Evolutionary conservation across 441 rosid species (phyloP).

Genomic region (Macaranga tanarius): DNA sequence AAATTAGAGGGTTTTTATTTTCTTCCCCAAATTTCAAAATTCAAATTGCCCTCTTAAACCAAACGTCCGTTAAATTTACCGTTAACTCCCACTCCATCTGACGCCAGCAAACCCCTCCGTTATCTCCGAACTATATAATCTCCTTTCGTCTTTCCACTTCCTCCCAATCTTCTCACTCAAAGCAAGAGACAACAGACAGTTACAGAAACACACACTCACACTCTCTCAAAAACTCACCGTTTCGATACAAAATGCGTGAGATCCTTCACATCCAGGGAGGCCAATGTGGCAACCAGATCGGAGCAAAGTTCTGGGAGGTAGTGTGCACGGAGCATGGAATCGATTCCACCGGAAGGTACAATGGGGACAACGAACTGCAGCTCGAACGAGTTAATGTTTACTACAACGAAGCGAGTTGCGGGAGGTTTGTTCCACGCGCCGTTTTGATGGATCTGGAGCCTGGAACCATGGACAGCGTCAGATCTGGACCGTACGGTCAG

Average conservation of each 20-base stretch:
- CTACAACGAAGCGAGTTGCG: slow-evolving; percentile 62
- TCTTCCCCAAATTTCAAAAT: slow-evolving; percentile 31
- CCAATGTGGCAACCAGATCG: slow-evolving; percentile 60
- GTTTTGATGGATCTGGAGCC: slow-evolving; percentile 62
- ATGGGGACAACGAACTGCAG: slow-evolving; percentile 47
- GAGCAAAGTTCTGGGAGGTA: slow-evolving; percentile 67
- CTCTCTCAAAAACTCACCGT: not conserved
- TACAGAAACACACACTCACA: not conserved
- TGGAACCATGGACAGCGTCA: slow-evolving; percentile 56
- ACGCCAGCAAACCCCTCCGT: slow-evolving; percentile 24
- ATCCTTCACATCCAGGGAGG: slow-evolving; percentile 61
- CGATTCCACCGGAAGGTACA: slow-evolving; percentile 54
- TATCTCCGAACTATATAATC: slow-evolving; percentile 23
- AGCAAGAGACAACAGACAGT: not conserved
- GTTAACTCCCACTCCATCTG: slow-evolving; percentile 7
- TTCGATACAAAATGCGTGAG: slow-evolving; percentile 40
- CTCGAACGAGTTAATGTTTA: slow-evolving; percentile 55
- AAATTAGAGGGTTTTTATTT: not conserved
- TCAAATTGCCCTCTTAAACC: slow-evolving; percentile 42
- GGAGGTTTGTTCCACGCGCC: slow-evolving; percentile 56
- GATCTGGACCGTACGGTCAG: slow-evolving; percentile 54
- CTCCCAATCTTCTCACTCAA: not conserved
- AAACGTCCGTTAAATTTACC: slow-evolving; percentile 30
- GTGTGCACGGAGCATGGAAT: slow-evolving; percentile 60
- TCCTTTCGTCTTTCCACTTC: not conserved